Percentiles rank a stretch among this genome's conserved stretches.
Conservation (phyloP, 805 yeast species). For the Starmerella davenportii region DNA sequence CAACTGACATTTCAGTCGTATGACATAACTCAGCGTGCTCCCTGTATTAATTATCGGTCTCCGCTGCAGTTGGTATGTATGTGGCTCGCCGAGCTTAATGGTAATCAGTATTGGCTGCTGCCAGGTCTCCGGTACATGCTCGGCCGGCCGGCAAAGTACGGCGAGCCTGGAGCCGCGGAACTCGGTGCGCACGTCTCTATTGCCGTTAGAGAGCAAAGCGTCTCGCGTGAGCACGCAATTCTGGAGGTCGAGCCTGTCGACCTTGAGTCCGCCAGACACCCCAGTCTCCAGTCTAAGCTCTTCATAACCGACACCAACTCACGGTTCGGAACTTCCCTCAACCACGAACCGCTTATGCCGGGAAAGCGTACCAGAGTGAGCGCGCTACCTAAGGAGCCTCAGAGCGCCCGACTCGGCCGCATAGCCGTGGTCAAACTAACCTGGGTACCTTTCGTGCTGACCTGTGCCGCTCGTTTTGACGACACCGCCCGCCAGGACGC, state of each 20-base stretch:
- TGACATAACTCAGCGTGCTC: not conserved
- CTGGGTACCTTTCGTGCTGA: slow-evolving; percentile 18
- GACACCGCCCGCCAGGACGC: slow-evolving; percentile 8
- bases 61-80: slow-evolving; percentile 2
- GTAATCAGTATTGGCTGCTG: slow-evolving; percentile 17
- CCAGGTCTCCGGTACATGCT: slow-evolving; percentile 15
- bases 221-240: slow-evolving; percentile 17
- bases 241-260: slow-evolving; percentile 9
- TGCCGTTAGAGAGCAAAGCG: slow-evolving; percentile 14
- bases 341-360: slow-evolving; percentile 3
- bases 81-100: slow-evolving; percentile 14
- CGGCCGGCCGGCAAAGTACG: slow-evolving; percentile 17
- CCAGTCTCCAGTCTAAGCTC: slow-evolving; percentile 11
- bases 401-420: slow-evolving; percentile 15
- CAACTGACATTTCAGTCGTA: not conserved
- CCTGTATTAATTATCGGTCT: not conserved
- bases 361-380: not conserved
- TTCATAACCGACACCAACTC: slow-evolving; percentile 16
- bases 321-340: slow-evolving; percentile 17
- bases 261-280: slow-evolving; percentile 10
- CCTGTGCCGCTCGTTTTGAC: slow-evolving; percentile 16
- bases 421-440: slow-evolving; percentile 10
- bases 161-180: too few species aligned
- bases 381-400: slow-evolving; percentile 1
- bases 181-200: too few species aligned